Base-by-base conservation (phyloP, 2,329 filamentous ascomycete genomes). In the Xylariaceae sp. region DNA sequence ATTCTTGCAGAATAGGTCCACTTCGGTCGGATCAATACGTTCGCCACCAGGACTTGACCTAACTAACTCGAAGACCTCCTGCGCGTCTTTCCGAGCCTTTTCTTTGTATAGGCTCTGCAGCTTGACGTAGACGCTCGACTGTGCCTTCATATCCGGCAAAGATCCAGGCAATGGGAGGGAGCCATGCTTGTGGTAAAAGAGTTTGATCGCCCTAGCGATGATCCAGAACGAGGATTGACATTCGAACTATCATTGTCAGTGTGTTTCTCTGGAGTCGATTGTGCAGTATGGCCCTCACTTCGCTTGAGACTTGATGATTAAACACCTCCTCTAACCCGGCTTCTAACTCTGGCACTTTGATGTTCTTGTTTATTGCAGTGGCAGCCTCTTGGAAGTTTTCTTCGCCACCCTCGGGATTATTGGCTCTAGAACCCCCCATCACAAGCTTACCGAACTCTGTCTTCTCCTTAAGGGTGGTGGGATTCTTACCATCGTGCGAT, bases 371-470 rank as follows among this genome's bases (percentile, higher is more conserved):
- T 1, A 97, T 92, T 4, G 92, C 91, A 11, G 85, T 86, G 39
- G 87, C 85, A 3, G 94, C 95, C 73, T 99, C 94, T 56, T 97
- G 91, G 67, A 92, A 99, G 71, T 99, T 99, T 75, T 99, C 94
- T 69, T 99, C 94, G 51, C 89, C 90, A 39, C 92, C 92, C 70
- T 96, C 92, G 0, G 91, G 72, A 53, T 85, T 95, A 62, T 87
- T 77, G 44, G 77, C 89, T 63, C 92, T 84, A 63, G 88, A 83
- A 2, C 82, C 84, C 5, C 79, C 77, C 9, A 84, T 78, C 1
- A 99, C 84, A 10, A 87, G 73, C 23, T 86, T 82, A 50, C 89
- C 82, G 70, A 99, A 97, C 11, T 86, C 86, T 6, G 80, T 86
- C 77, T 99, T 99, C 59, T 97, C 91, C 58, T 87, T 85, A 73